These are phyloP conservation scores for Drechslerella dactyloides DNA, from an alignment of 2,329 filamentous ascomycete genomes.

Conservation along the genomic window DNA sequence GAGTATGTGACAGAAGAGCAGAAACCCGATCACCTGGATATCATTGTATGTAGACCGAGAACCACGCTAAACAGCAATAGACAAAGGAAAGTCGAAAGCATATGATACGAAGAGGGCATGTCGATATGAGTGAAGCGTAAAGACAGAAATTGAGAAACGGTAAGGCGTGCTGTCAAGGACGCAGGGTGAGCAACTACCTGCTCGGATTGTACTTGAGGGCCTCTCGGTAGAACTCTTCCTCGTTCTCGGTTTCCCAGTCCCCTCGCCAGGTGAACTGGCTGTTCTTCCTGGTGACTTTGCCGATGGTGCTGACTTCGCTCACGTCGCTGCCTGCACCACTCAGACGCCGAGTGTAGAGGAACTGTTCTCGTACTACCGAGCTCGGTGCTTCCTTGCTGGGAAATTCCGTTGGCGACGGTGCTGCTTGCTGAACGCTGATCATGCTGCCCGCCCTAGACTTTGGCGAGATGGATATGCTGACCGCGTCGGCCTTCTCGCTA, in stretches of 20 bases:
- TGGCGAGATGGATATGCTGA: conserved; percentile 44
- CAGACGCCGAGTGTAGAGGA: conserved; percentile 20
- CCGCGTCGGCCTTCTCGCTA: conserved; percentile 38
- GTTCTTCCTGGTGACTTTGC: conserved; percentile 46
- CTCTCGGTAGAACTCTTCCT: conserved; percentile 46
- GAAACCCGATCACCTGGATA: conserved; percentile 3
- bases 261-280: conserved; percentile 46
- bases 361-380: conserved; percentile 17
- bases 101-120: not conserved
- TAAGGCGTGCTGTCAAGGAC: not conserved
- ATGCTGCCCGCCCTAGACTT: conserved; percentile 41
- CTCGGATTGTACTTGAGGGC: conserved; percentile 39
- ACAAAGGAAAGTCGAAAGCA: not conserved
- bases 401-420: conserved; percentile 28
- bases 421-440: conserved; percentile 34
- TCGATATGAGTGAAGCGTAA: not conserved
- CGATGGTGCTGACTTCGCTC: conserved; percentile 48
- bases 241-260: conserved; percentile 48
- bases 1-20: conserved; percentile 5
- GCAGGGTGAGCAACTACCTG: conserved; percentile 12
- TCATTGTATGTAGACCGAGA: not conserved
- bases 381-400: conserved; percentile 18
- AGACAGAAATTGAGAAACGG: not conserved
- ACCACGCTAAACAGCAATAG: conserved; percentile 13
- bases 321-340: conserved; percentile 41